phyloP scores from a whole-genome alignment of 148 eudicot genomes.

The Persicaria maculosa region DNA sequence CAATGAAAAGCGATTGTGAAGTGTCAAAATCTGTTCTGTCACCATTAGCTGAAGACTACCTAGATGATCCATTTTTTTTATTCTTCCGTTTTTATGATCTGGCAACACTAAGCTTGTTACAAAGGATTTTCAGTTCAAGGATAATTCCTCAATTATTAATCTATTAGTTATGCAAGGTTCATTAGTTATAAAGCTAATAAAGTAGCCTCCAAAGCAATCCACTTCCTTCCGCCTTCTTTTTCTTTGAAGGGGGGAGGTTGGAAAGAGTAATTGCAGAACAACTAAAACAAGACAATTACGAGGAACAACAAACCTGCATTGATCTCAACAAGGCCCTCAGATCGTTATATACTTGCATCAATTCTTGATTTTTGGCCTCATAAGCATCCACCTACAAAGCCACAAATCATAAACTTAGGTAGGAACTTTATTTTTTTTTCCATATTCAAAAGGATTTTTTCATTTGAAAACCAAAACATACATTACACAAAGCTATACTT shows the following conservation, averaged over 20 bases:
- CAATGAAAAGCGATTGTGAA: background rate
- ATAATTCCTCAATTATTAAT: background rate
- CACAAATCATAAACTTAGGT: constrained; percentile 10
- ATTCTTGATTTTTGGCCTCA: constrained; percentile 94
- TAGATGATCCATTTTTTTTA: no score
- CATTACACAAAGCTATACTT: no score
- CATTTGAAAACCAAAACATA: no score
- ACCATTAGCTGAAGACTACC: no score
- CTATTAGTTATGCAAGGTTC: background rate
- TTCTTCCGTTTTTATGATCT: background rate
- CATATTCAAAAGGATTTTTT: no score
- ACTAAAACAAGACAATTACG: background rate
- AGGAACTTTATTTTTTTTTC: background rate
- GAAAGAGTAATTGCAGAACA: background rate
- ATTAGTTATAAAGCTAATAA: background rate
- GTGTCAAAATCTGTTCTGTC: constrained; percentile 1
- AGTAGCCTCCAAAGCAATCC: background rate
- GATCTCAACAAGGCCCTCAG: constrained; percentile 88
- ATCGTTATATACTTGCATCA: constrained; percentile 86
- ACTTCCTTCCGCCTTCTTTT: background rate
- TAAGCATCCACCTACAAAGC: constrained; percentile 80
- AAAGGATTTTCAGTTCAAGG: background rate
- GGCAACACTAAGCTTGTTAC: background rate
- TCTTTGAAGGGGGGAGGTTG: background rate
- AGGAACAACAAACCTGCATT: constrained; percentile 53